phyloP scores from a whole-genome alignment of 164 flowering plant species.

The Chloranthus sessilifolius region DNA sequence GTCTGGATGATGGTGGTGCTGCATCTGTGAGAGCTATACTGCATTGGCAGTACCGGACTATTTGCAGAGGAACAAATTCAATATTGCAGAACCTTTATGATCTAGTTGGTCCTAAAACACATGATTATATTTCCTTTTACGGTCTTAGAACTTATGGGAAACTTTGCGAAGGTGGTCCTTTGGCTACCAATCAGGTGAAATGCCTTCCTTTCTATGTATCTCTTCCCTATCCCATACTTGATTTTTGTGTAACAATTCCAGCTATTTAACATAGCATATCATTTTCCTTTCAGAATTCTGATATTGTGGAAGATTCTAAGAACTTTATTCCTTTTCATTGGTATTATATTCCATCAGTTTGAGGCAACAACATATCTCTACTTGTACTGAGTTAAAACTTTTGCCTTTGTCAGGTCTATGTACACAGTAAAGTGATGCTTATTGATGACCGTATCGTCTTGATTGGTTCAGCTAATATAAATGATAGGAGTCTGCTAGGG shows the following conservation, averaged over 20 bases:
- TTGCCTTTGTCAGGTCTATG: constrained; percentile 60
- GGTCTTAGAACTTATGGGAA: constrained; percentile 87
- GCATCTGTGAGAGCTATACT: constrained; percentile 98
- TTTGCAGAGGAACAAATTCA: constrained; percentile 78
- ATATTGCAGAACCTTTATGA: constrained; percentile 79
- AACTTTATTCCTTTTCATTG: too few relatives aligned
- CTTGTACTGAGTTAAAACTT: too few relatives aligned
- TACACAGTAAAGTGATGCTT: constrained; percentile 95
- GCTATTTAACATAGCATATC: too few relatives aligned
- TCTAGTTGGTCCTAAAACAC: constrained; percentile 67
- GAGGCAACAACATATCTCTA: too few relatives aligned
- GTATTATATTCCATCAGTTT: too few relatives aligned
- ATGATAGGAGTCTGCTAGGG: constrained; percentile 95
- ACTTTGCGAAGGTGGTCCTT: constrained; percentile 77
- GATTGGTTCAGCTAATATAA: constrained; percentile 95
- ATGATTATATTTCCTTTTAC: constrained; percentile 92
- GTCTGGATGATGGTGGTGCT: constrained; percentile 95
- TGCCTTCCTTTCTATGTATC: too few relatives aligned
- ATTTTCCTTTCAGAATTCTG: too few relatives aligned
- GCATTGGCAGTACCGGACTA: constrained; percentile 99
- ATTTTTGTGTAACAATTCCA: too few relatives aligned
- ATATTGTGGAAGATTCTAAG: too few relatives aligned
- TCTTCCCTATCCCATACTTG: too few relatives aligned
- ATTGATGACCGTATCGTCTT: constrained; percentile 66
- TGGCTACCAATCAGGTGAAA: constrained; percentile 85